Base-by-base conservation (phyloP, 805 yeast species). In the Saturnispora zaruensis region DNA sequence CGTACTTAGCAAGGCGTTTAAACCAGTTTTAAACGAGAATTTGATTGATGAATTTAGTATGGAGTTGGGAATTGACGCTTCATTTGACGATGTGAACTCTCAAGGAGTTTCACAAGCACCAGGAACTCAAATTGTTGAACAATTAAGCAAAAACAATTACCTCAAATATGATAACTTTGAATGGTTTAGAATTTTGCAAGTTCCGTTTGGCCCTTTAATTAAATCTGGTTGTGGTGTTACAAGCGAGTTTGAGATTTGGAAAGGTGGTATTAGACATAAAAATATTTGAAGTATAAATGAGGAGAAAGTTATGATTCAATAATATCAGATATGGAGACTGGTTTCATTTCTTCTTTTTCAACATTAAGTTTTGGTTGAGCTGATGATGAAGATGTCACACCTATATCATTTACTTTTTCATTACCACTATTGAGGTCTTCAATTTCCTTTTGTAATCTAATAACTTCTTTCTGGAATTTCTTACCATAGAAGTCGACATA, bases 401-500 rank as follows among this genome's bases (percentile, higher is more conserved):
- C 40, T 8, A 23, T 11, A 36, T 36, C 40, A 36, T 16, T 18
- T 4, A 11, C 18, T 23, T 36, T 36, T 36, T 36, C 40, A 36
- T 16, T 36, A 16, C 9, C 24, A n/a, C 16, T 33, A n/a, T 46
- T 46, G 5, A 32, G 13, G 11, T 45, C 44, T 13, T 75, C 74
- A n/a, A 91, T 76, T 61, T 90, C 96, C 14, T 65, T 64, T 64
- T 81, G 84, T 59, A 91, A 70, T 58, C 78, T 78, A 24, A 71
- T 67, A 23, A 91, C 89, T 64, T 93, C 96, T 59, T 84, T 87
- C 60, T 89, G 95, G 60, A 89, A 82, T 55, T 90, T 77, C 63
- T 82, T 84, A 20, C 98, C 98, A 67, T 89, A 93, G 46, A 84
- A 83, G 59, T 91, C 98, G 50, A 93, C 75, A 64, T 91, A 91